phyloP scores from a whole-genome alignment of 192 early-diverging fungal species.

The Diversispora eburnea region DNA sequence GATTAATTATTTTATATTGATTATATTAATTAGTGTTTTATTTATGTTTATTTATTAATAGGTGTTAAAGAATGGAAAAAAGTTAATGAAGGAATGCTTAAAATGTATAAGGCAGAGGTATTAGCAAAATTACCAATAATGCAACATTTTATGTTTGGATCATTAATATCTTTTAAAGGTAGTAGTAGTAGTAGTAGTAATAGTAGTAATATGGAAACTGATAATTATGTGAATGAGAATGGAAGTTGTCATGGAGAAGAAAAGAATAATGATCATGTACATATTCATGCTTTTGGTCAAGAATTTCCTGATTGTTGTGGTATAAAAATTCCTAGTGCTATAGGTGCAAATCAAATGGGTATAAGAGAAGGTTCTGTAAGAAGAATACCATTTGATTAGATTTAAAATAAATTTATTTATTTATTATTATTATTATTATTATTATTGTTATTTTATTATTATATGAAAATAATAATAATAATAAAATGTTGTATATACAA shows the following conservation, averaged over 20 bases:
- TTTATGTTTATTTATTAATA: neutral
- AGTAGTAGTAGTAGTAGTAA: slow-evolving; percentile 39
- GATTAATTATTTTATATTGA: neutral
- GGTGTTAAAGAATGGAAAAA: slow-evolving; percentile 84
- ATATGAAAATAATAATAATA: no score
- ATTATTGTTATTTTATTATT: no score
- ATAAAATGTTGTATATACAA: no score
- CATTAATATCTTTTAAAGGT: slow-evolving; percentile 71
- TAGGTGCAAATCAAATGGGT: slow-evolving; percentile 55
- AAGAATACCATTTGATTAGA: slow-evolving; percentile 43
- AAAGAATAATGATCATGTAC: slow-evolving; percentile 54
- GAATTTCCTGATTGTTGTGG: slow-evolving; percentile 76
- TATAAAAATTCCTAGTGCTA: slow-evolving; percentile 76
- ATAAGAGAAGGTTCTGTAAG: slow-evolving; percentile 28
- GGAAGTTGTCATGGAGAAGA: slow-evolving; percentile 40
- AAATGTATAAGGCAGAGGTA: slow-evolving; percentile 95
- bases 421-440: no score
- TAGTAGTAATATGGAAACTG: slow-evolving; percentile 27
- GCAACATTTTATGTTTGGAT: slow-evolving; percentile 98
- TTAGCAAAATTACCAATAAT: slow-evolving; percentile 94
- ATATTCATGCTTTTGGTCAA: slow-evolving; percentile 75
- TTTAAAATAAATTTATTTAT: no score
- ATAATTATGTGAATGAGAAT: neutral
- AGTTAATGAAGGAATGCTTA: slow-evolving; percentile 88
- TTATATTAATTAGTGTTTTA: neutral